phyloP scores from a whole-genome alignment of 2,329 filamentous ascomycete genomes.

The Pestalotiopsis sp. region DNA sequence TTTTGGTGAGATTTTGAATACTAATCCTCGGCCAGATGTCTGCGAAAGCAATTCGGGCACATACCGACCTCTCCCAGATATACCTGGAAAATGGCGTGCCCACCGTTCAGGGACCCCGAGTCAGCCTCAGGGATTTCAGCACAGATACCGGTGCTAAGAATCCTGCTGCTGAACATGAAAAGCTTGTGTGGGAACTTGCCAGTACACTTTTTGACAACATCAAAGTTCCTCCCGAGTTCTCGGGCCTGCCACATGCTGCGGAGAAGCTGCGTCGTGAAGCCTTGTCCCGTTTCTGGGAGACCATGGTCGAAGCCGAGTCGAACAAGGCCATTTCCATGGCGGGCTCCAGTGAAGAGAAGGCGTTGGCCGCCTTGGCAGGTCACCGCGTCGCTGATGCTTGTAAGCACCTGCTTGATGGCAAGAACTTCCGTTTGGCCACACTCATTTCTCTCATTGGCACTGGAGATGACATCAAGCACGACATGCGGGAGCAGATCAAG shows the following conservation, averaged over 20 bases:
- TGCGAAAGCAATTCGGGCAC: constrained; percentile 55
- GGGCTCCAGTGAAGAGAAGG: constrained; percentile 76
- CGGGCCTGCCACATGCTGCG: constrained; percentile 34
- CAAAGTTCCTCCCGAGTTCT: constrained; percentile 44
- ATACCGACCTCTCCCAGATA: constrained; percentile 59
- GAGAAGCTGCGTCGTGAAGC: constrained; percentile 58
- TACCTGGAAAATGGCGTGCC: constrained; percentile 61
- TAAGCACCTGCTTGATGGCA: constrained; percentile 72
- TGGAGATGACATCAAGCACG: constrained; percentile 68
- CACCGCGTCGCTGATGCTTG: constrained; percentile 84
- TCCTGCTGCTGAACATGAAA: constrained; percentile 62
- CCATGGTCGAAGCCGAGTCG: constrained; percentile 64
- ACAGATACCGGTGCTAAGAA: constrained; percentile 33
- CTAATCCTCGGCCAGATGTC: constrained; percentile 46
- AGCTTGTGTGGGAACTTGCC: constrained; percentile 81
- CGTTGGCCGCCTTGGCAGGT: constrained; percentile 76
- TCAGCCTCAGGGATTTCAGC: constrained; percentile 53
- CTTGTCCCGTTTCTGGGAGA: constrained; percentile 69
- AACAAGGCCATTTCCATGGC: constrained; percentile 59
- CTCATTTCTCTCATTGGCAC: constrained; percentile 81
- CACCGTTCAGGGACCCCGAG: constrained; percentile 50
- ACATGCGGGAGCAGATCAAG: constrained; percentile 79
- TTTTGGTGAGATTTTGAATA: constrained; percentile 18
- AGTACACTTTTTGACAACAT: constrained; percentile 84
- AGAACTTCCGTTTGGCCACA: constrained; percentile 82